These are phyloP conservation scores for Flaveria trinervia DNA, from an alignment of 129 eudicot species.

Conservation along the genomic window DNA sequence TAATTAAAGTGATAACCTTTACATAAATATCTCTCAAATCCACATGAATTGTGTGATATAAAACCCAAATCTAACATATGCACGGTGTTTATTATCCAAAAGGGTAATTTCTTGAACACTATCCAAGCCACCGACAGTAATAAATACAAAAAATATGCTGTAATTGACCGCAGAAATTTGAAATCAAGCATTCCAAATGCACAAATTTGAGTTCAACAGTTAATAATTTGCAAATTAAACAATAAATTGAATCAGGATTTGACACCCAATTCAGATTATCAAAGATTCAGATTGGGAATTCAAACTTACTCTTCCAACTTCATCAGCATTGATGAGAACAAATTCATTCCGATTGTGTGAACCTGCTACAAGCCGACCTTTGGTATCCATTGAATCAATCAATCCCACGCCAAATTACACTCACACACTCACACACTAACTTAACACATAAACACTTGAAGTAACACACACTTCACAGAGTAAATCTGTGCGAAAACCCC, in stretches of 20 bases:
- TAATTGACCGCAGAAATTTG: background rate
- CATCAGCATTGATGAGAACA: constrained; percentile 97
- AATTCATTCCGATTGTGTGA: constrained; percentile 97
- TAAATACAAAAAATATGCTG: background rate
- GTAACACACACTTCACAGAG: constrained; percentile 20
- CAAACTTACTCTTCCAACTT: constrained; percentile 87
- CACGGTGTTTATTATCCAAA: constrained; percentile 28
- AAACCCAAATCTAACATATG: constrained; percentile 33
- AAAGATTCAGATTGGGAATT: constrained; percentile 26
- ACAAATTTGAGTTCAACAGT: constrained; percentile 1
- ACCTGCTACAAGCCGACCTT: constrained; percentile 93
- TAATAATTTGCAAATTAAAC: constrained; percentile 10
- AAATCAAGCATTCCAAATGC: constrained; percentile 13
- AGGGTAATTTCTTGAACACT: constrained; percentile 21
- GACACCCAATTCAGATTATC: constrained; percentile 9
- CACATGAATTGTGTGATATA: constrained; percentile 16
- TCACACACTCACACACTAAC: constrained; percentile 11
- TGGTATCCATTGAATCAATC: constrained; percentile 63
- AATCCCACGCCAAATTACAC: constrained; percentile 7
- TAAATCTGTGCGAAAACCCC: constrained; percentile 18
- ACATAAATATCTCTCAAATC: constrained; percentile 9
- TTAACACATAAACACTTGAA: constrained; percentile 23
- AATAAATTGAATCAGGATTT: constrained; percentile 13
- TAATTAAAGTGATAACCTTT: constrained; percentile 19
- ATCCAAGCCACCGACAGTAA: constrained; percentile 39